A percentile compares a stretch with the other conserved stretches of the same genome.
Evolutionary conservation across 2,329 filamentous ascomycete species (phyloP).

Genomic region (Tolypocladium amazonense): DNA sequence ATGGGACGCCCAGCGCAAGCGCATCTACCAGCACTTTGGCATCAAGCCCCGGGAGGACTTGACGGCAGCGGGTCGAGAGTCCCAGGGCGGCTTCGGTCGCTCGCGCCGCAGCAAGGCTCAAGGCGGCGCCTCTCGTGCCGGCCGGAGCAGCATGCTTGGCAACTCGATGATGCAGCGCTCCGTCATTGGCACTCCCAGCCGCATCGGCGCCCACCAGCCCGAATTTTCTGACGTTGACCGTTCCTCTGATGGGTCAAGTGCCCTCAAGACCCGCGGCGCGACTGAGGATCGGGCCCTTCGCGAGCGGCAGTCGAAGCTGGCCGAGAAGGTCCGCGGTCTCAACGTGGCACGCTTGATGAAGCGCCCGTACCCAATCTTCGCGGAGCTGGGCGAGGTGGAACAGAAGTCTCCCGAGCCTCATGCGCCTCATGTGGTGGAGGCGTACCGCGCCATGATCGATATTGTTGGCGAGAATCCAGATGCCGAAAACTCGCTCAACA

Average conservation of each 20-base stretch:
- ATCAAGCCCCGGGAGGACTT: conserved; percentile 52
- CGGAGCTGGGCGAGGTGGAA: conserved; percentile 68
- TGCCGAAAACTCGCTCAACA: conserved; percentile 45
- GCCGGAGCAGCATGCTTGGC: conserved; percentile 38
- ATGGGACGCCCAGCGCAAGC: conserved; percentile 87
- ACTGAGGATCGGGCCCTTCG: conserved; percentile 66
- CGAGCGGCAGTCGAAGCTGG: conserved; percentile 75
- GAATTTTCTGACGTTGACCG: conserved; percentile 61
- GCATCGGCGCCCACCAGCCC: conserved; percentile 51
- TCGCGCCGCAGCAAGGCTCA: conserved; percentile 41
- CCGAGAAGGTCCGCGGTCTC: conserved; percentile 67
- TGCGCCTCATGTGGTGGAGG: conserved; percentile 65
- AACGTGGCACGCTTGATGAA: conserved; percentile 62
- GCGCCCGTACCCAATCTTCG: conserved; percentile 60
- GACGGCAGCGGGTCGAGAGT: conserved; percentile 30
- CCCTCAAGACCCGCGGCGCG: conserved; percentile 31
- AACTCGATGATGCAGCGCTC: conserved; percentile 67
- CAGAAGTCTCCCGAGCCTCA: conserved; percentile 58
- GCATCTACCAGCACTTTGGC: conserved; percentile 94
- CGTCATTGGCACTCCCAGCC: conserved; percentile 72
- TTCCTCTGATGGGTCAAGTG: conserved; percentile 35
- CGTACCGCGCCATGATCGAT: conserved; percentile 70
- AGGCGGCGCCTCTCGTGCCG: conserved; percentile 41
- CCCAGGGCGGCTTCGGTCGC: conserved; percentile 48
- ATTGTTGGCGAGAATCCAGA: conserved; percentile 65